A percentile compares a stretch with the other conserved stretches of the same genome.
Evolutionary conservation across 352 stramenopile species (phyloP).

Genomic region (Pilasporangium apinafurcum): DNA sequence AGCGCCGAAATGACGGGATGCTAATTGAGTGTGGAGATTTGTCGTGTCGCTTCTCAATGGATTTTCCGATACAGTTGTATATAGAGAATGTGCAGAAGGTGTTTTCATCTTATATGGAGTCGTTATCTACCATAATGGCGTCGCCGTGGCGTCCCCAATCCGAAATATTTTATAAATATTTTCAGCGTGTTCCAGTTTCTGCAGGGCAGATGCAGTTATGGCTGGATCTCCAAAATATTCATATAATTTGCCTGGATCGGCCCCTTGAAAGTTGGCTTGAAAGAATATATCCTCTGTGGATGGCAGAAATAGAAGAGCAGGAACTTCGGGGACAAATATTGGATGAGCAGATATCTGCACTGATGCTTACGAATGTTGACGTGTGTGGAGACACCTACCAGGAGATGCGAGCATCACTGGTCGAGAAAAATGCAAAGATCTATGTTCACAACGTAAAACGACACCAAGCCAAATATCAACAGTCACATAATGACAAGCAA

Average conservation of each 20-base stretch:
- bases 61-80: slow-evolving; percentile 30
- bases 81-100: slow-evolving; percentile 13
- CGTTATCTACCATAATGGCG: slow-evolving; percentile 12
- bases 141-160: slow-evolving; percentile 57
- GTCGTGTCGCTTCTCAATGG: slow-evolving; percentile 18
- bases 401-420: slow-evolving; percentile 39
- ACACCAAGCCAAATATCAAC: slow-evolving; percentile 6
- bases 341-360: slow-evolving; percentile 46
- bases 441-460: slow-evolving; percentile 58
- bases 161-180: slow-evolving; percentile 57
- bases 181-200: slow-evolving; percentile 30
- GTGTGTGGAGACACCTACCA: slow-evolving; percentile 21
- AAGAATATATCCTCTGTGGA: slow-evolving; percentile 63
- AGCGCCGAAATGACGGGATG: slow-evolving; percentile 36
- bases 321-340: slow-evolving; percentile 54
- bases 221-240: slow-evolving; percentile 37
- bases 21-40: slow-evolving; percentile 47
- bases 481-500: slow-evolving; percentile 3
- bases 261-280: slow-evolving; percentile 66
- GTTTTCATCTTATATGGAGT: slow-evolving; percentile 23
- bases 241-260: slow-evolving; percentile 36
- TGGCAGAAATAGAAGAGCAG: slow-evolving; percentile 58
- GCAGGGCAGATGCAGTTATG: slow-evolving; percentile 29
- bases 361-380: slow-evolving; percentile 53
- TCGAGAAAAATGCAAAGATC: slow-evolving; percentile 51